Base-by-base conservation (phyloP, 2,329 filamentous ascomycete species). In the Colletotrichum karsti region DNA sequence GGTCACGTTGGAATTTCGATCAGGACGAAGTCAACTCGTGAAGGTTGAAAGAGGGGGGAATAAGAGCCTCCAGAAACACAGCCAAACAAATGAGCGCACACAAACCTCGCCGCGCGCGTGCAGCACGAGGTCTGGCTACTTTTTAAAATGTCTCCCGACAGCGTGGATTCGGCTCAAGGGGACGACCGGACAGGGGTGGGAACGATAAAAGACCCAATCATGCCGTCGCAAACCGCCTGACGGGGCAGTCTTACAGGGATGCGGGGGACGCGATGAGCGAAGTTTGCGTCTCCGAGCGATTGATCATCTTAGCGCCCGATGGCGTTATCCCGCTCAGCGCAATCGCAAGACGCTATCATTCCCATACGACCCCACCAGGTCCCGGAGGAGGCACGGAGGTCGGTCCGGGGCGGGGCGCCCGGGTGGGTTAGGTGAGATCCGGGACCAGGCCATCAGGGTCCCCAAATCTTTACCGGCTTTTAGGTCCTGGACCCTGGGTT, bases 301-400 rank as follows among this genome's bases (percentile, higher is more conserved):
- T 65, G 55, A 20, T 67, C 63, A 67, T 67, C 20, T 58, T 67
- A 57, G 59, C 64, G 53, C 18, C 37, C 37, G 37, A 67, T 67
- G 64, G 64, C 64, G 64, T 67, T 67, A 67, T 66, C 55, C 35
- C 37, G 44, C 12, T 18, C 22, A 30, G 54, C 55, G n/a, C 39
- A 51, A 9, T 24, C 39, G 24, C 39, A 50, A 50, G 12, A 63
- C 37, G 50, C 35, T 37, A 8, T 58, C 20, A 20, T 5, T 18
- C 28, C n/a, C n/a, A 24, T 15, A n/a, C 5, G 28, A 18, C 50
- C 13, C 15, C 20, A 7, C 28, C 30, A 24, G 30, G 30, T 7
- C 20, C 46, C 24, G 54, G 20, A 18, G 39, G 39, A 7, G 20
- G 41, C 12, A 24, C 42, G 55, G 55, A 39, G 28, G 26, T 37